Evolutionary conservation across 352 stramenopile species (phyloP).

Genomic region (Pythium apleroticum): DNA sequence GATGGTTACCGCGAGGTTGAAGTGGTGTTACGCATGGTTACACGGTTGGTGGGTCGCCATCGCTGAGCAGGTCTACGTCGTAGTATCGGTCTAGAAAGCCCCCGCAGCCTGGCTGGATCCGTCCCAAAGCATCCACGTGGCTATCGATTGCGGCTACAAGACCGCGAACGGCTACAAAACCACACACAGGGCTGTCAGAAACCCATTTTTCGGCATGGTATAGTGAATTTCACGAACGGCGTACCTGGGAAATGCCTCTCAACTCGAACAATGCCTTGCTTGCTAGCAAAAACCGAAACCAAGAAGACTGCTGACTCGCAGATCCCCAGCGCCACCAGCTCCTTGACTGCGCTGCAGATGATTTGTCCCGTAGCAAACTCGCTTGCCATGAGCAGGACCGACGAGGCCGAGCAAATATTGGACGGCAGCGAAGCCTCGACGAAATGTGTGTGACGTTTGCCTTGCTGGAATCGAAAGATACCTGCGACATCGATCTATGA

Average conservation of each 20-base stretch:
- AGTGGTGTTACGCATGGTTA: neutral
- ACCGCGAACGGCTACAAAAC: neutral
- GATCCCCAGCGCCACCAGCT: neutral
- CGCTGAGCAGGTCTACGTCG: neutral
- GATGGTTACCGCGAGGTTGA: neutral
- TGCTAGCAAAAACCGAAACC: neutral
- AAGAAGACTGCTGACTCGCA: neutral
- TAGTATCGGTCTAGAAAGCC: neutral
- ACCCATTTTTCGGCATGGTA: too few species aligned
- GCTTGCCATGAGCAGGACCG: slow-evolving; percentile 4
- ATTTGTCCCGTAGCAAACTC: neutral
- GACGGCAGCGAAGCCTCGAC: neutral
- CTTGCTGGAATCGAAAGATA: neutral
- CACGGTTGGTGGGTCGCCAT: too few species aligned
- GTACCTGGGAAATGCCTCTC: slow-evolving; percentile 3
- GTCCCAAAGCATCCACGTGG: neutral
- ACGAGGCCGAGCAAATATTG: neutral
- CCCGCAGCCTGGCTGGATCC: neutral
- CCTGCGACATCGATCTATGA: neutral
- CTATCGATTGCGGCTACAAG: neutral
- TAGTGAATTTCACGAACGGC: too few species aligned
- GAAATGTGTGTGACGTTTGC: neutral
- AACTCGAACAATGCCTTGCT: neutral
- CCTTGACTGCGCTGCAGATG: neutral
- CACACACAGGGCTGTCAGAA: neutral